Base-by-base conservation (phyloP, 306 rosid genomes). In the Lotus japonicus region DNA sequence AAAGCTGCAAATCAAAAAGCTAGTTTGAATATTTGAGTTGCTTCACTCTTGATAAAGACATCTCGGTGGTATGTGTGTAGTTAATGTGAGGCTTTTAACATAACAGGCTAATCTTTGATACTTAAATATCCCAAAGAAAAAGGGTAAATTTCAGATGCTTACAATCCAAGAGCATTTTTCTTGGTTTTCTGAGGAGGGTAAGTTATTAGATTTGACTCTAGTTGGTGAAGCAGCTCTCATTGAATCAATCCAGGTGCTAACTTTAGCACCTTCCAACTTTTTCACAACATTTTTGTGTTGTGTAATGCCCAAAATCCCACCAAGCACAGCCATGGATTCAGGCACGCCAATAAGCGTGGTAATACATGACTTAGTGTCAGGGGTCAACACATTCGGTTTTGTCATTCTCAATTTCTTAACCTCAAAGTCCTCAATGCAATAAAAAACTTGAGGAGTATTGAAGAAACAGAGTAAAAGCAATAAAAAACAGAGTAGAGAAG, bases 191-290 rank as follows among this genome's bases (percentile, higher is more conserved):
- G 88, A 42, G 21, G 78, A 11, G 43, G 75, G 19, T 9, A 46
- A 1, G 7, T 66, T 9, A 4, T 66, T 7, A 49, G 88, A 66
- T 82, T 72, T 83, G 41, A 28, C 51, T 6, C 92, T 83, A 2
- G 92, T 71, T 1, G 98, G 98, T 46, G 98, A 94, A 46, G 97
- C 86, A 64, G 90, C 96, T 84, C 98, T 86, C 90, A 94, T 77
- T 39, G 88, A 86, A 68, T 90, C 98, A 51, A 94, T 77, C 96
- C 92, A 94, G 5, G 87, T 61, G 66, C 36, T 75, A 77, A 84
- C 81, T 43, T 74, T 81, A 9, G 70, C 78, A 36, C 91, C 81
- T 42, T 87, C 95, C 42, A 83, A 79, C 23, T 65, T 78, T 46
- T 79, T 89, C 19, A 72, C 59, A 7, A 84, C 54, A 79, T 84